Evolutionary conservation across 2,329 filamentous ascomycete genomes (phyloP).

Genomic region (Cryphonectria parasitica): DNA sequence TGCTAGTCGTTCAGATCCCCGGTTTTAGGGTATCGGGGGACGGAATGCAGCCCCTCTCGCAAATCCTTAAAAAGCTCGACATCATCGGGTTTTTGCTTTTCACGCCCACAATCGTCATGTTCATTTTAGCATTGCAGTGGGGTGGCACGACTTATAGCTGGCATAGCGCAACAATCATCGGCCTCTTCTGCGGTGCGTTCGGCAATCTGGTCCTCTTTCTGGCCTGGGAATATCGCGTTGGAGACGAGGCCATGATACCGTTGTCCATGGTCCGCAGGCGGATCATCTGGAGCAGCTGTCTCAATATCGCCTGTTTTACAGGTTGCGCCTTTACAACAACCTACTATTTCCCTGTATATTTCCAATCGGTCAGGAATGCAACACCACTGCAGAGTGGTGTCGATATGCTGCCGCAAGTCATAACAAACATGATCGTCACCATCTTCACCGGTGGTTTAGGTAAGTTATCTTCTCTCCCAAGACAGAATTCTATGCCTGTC

Average conservation of each 20-base stretch:
- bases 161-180: conserved; percentile 4
- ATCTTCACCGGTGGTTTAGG: conserved; percentile 4
- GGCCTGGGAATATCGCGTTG: neutral
- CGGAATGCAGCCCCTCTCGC: too few relatives aligned
- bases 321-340: too few relatives aligned
- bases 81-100: conserved; percentile 3
- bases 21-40: too few relatives aligned
- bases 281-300: conserved; percentile 8
- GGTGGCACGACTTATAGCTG: neutral
- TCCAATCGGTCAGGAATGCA: conserved; percentile 3
- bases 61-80: neutral
- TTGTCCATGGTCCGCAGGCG: neutral
- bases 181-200: neutral
- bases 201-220: conserved; percentile 1
- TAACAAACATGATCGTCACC: conserved; percentile 4
- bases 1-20: neutral
- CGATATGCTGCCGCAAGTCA: conserved; percentile 14
- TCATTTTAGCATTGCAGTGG: conserved; percentile 6
- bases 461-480: too few relatives aligned
- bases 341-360: conserved; percentile 9
- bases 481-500: too few relatives aligned
- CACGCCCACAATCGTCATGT: neutral
- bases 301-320: too few relatives aligned
- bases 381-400: conserved; percentile 7
- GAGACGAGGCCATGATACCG: conserved; percentile 8